Base-by-base conservation (phyloP, 306 rosid species). In the Lathyrus oleraceus region DNA sequence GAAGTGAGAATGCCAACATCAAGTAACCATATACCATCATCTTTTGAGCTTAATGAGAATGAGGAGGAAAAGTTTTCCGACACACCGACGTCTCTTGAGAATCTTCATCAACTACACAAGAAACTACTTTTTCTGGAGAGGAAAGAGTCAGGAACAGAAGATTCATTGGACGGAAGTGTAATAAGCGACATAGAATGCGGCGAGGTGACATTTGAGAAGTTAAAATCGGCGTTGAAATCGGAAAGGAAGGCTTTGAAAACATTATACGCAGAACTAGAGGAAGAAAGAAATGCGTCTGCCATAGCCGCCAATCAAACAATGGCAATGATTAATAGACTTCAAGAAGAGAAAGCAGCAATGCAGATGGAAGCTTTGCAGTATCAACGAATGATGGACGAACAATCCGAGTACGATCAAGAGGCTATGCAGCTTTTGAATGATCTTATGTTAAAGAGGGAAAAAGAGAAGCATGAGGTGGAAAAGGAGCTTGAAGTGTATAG, bases 351-450 rank as follows among this genome's bases (percentile, higher is more conserved):
- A 66, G 96, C 99, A 1, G 90, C 95, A 12, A 86, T 95, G 96
- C 99, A 95, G 84, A 95, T 95, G 97, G 99, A 95, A 71, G 99
- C 99, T 52, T 86, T 91, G 81, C 99, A 95, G 75, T 95, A 95
- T 75, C 97, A 91, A 56, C 82, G 99, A 83, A 89, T 95, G 96
- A 95, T 91, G 99, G 99, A 95, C 16, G 99, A 95, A 75, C 99
- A 91, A 82, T 89, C 99, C 8, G 99, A 95, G 81, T 91, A 89
- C 23, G 97, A 95, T 66, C 99, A 95, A 48, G 97, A 91, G 78
- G 97, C 99, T 35, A 67, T 95, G 87, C 96, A 88, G 84, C 87
- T 95, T 48, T 23, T 94, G 90, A 94, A 94, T 61, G 98, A 94
- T 81, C 88, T 90, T 12, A 85, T 94, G 85, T 47, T 84, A 19